Percentiles rank a stretch among this genome's conserved stretches.
Evolutionary conservation across 2,329 filamentous ascomycete species (phyloP).

Genomic region (Neonectria ditissima): DNA sequence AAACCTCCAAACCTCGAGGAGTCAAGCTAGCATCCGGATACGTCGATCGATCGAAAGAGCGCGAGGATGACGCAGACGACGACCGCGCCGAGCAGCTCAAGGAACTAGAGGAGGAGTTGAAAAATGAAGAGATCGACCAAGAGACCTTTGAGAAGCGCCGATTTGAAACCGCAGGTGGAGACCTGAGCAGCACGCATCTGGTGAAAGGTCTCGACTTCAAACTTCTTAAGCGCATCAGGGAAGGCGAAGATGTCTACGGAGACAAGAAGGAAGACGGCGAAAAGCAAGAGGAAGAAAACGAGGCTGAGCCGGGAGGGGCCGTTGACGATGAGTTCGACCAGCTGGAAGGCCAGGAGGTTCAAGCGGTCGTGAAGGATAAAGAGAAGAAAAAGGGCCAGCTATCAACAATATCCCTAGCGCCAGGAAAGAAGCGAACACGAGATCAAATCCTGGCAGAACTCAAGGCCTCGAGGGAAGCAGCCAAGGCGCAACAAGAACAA

Average conservation of each 20-base stretch:
- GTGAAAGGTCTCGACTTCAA: slow-evolving; percentile 93
- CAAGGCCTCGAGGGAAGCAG: slow-evolving; percentile 71
- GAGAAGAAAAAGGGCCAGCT: slow-evolving; percentile 72
- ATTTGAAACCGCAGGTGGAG: slow-evolving; percentile 84
- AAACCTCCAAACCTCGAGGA: slow-evolving; percentile 84
- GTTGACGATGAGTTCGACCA: slow-evolving; percentile 76
- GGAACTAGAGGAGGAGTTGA: slow-evolving; percentile 83
- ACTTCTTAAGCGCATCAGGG: slow-evolving; percentile 75
- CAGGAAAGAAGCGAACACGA: slow-evolving; percentile 71
- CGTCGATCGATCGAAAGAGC: slow-evolving; percentile 79
- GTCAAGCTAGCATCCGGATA: slow-evolving; percentile 84
- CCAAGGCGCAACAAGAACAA: slow-evolving; percentile 65
- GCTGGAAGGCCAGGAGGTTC: slow-evolving; percentile 66
- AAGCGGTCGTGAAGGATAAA: slow-evolving; percentile 64
- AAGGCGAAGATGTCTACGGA: slow-evolving; percentile 75
- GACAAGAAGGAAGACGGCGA: slow-evolving; percentile 46
- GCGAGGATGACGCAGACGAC: slow-evolving; percentile 66
- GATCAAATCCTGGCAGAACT: slow-evolving; percentile 76
- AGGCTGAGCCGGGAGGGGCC: slow-evolving; percentile 50
- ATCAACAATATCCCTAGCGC: slow-evolving; percentile 62
- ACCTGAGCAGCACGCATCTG: slow-evolving; percentile 83
- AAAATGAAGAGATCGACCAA: slow-evolving; percentile 85
- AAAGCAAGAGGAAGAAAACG: slow-evolving; percentile 43
- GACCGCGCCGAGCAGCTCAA: slow-evolving; percentile 75
- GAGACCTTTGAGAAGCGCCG: slow-evolving; percentile 81